Base-by-base conservation (phyloP, 192 early-diverging fungal genomes). In the Bifiguratus adelaidae region DNA sequence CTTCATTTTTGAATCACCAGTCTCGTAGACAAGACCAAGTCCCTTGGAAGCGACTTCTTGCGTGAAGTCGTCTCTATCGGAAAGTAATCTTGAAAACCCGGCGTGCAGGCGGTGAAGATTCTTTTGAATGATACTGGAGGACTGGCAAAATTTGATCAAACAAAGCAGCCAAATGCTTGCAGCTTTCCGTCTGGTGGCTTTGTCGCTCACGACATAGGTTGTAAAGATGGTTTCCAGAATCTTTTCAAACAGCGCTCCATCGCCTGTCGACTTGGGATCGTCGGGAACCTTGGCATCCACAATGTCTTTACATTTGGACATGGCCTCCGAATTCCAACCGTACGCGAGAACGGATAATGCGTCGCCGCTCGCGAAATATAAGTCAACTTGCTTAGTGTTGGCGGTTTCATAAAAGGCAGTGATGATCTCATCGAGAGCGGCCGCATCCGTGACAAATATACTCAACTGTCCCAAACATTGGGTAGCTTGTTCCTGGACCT, bases 21-120 rank as follows among this genome's bases (percentile, higher is more conserved):
- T 59, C 42, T 92, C 87, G 47, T 88, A 92, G 0, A 89, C 80
- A 8, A 90, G 58, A 25, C 86, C 82, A 36, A 90, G 74, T 25
- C 89, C 87, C 50, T 88, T 88, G n/a, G 84, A 86, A 1, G 89
- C 89, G 32, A 83, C 74, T 48, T 92, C 89, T 43, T 92, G 89
- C 9, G 77, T 82, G 37, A 92, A 78, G 18, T 91, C 91, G 71
- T 94, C 91, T 22, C 82, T 73, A 49, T 95, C 91, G 4, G 70
- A 62, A 1, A 97, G 65, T 26, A 97, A 62, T 27, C 63, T 60
- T 0, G 84, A 82, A 48, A 97, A 81, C 4, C 80, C 80, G 0
- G 74, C 38, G 38, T 97, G 91, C n/a, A 97, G 73, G 37, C 55
- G 48, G 7, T 73, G 56, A 5, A 83, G 62, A 46, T 79, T 74